These are phyloP conservation scores for Primulina tabacum DNA, from an alignment of 257 asterid species.

Conservation along the genomic window DNA sequence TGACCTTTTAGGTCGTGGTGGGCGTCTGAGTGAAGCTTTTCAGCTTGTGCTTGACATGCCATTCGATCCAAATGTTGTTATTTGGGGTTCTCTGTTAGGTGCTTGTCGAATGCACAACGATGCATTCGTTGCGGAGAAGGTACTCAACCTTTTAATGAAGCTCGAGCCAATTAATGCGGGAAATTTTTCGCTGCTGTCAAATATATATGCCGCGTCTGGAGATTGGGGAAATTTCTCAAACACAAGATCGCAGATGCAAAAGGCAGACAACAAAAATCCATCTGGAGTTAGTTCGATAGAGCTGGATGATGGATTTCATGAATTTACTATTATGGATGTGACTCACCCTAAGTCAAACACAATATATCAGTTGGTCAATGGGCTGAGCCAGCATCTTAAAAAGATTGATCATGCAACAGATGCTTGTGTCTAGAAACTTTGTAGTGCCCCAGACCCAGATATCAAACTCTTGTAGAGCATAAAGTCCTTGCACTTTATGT, in stretches of 20 bases:
- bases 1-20: constrained; percentile 82
- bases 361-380: constrained; percentile 50
- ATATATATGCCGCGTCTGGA: constrained; percentile 55
- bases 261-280: constrained; percentile 32
- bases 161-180: constrained; percentile 47
- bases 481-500: background rate
- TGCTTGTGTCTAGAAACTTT: constrained; percentile 17
- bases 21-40: constrained; percentile 61
- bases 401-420: constrained; percentile 32
- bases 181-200: constrained; percentile 47
- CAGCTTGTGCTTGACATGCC: constrained; percentile 64
- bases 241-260: constrained; percentile 53
- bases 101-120: constrained; percentile 72
- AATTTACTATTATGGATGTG: constrained; percentile 66
- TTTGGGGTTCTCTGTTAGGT: constrained; percentile 72
- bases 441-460: background rate
- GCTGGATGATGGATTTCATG: constrained; percentile 50
- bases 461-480: constrained; percentile 1
- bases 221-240: constrained; percentile 64
- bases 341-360: constrained; percentile 56
- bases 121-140: constrained; percentile 43
- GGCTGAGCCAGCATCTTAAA: constrained; percentile 54
- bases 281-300: constrained; percentile 61
- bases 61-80: constrained; percentile 61
- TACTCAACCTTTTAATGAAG: constrained; percentile 42